Evolutionary conservation across 257 asterid species (phyloP).

Genomic region (Fraxinus excelsior): DNA sequence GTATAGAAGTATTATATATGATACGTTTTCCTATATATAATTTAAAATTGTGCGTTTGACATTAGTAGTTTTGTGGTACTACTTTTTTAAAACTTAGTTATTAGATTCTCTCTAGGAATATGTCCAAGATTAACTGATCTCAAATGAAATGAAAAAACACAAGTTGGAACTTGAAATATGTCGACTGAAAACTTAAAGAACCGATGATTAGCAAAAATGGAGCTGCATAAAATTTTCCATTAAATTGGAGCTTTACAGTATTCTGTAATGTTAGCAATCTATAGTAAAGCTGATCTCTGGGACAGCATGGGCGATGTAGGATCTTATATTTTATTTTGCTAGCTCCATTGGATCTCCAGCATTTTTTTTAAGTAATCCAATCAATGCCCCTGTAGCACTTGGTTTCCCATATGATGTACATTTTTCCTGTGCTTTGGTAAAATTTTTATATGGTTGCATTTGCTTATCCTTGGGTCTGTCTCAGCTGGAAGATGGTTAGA

Average conservation of each 20-base stretch:
- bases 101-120: conserved; percentile 3
- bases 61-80: conserved; percentile 7
- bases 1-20: background rate
- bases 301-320: background rate
- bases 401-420: background rate
- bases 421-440: background rate
- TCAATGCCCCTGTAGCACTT: background rate
- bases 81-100: conserved; percentile 11
- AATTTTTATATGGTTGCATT: background rate
- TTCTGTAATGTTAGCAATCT: background rate
- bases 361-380: background rate
- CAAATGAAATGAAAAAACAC: conserved; percentile 22
- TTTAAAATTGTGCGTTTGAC: conserved; percentile 1
- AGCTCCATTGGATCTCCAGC: background rate
- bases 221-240: conserved; percentile 10
- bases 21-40: background rate
- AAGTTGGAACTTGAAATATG: background rate
- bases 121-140: conserved; percentile 23
- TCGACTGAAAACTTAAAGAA: background rate
- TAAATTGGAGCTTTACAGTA: background rate
- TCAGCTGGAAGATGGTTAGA: background rate
- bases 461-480: background rate
- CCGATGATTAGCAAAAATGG: background rate
- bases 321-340: background rate
- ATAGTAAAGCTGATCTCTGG: background rate